Conservation (phyloP, 257 asterid species). For the Solanum piurae region DNA sequence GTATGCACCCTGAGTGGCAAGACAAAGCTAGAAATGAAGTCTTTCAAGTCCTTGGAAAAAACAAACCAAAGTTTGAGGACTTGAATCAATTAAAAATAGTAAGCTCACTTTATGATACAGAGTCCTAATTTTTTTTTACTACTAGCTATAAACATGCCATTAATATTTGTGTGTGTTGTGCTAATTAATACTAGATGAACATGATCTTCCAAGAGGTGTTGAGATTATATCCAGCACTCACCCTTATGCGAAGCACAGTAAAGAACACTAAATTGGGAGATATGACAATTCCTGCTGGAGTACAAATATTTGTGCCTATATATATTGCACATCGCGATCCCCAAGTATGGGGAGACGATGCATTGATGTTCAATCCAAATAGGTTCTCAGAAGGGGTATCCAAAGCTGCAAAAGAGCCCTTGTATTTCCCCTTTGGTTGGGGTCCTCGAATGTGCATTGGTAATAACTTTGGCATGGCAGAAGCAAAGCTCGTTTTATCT, state of each 20-base stretch:
- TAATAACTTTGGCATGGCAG: background rate
- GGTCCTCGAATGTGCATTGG: slow-evolving; percentile 1
- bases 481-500: background rate
- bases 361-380: background rate
- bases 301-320: background rate
- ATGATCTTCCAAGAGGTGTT: too few species aligned
- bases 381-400: slow-evolving; percentile 2
- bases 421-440: slow-evolving; percentile 6
- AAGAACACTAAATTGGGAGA: background rate
- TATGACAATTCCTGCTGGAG: background rate
- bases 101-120: background rate
- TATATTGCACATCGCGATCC: background rate
- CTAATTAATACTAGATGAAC: too few species aligned
- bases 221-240: too few species aligned
- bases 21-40: slow-evolving; percentile 15
- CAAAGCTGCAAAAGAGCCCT: background rate
- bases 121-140: background rate
- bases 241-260: background rate
- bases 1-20: slow-evolving; percentile 21
- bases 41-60: slow-evolving; percentile 7
- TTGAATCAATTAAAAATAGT: slow-evolving; percentile 13
- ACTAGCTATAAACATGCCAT: too few species aligned
- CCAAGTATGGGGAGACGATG: slow-evolving; percentile 1
- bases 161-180: background rate
- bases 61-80: slow-evolving; percentile 3